Conservation (phyloP, 768 basidiomycete species). For the Lentinula detonsa region DNA sequence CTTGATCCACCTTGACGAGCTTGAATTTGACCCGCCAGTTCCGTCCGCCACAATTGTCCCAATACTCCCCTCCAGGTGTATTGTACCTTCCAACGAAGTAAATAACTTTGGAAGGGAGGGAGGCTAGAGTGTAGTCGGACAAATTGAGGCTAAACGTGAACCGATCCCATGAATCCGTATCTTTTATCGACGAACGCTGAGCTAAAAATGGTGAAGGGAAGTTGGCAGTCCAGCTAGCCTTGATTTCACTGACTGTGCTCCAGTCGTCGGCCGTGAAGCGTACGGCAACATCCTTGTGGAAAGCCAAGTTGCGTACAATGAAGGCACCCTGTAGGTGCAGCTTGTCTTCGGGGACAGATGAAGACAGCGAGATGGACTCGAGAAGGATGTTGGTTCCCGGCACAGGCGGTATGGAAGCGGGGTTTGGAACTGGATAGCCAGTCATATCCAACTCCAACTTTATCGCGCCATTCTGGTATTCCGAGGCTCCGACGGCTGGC, state of each 20-base stretch:
- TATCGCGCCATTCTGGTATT: not conserved
- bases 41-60: conserved; percentile 82
- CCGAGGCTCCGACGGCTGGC: not conserved
- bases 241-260: conserved; percentile 88
- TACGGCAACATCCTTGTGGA: conserved; percentile 79
- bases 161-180: conserved; percentile 39
- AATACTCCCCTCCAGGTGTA: conserved; percentile 58
- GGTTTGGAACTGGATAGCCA: conserved; percentile 22
- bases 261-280: conserved; percentile 93
- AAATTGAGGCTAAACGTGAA: conserved; percentile 61
- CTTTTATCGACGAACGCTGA: not conserved
- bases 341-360: conserved; percentile 2
- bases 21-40: conserved; percentile 78
- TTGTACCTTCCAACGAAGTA: conserved; percentile 41
- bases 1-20: not conserved
- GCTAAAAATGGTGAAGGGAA: conserved; percentile 21
- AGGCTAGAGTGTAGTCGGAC: conserved; percentile 54
- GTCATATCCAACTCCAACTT: conserved; percentile 9
- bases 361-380: conserved; percentile 16
- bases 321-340: conserved; percentile 58
- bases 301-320: conserved; percentile 80
- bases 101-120: conserved; percentile 44
- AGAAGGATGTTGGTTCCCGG: conserved; percentile 25
- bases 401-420: conserved; percentile 5
- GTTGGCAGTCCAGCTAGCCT: conserved; percentile 41